A percentile compares a stretch with the other conserved stretches of the same genome.
phyloP scores from a whole-genome alignment of 345 rosid genomes.

The Arabis hirsuta region DNA sequence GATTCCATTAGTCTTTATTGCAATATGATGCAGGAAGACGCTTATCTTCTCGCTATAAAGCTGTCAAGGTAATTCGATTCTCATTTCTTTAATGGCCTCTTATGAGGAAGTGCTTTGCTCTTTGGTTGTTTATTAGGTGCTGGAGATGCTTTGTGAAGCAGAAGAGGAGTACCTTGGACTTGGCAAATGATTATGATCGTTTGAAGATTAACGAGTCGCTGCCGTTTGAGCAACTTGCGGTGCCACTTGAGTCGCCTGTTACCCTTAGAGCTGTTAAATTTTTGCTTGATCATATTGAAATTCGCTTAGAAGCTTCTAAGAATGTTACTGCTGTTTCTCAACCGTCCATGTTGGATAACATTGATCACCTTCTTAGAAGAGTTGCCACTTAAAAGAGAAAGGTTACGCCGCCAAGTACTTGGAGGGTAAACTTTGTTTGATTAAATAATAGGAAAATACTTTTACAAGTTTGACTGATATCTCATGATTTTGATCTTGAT shows the following conservation, averaged over 20 bases:
- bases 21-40: conserved; percentile 68
- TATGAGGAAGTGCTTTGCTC: neutral
- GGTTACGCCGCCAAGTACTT: conserved; percentile 43
- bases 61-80: conserved; percentile 60
- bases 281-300: conserved; percentile 37
- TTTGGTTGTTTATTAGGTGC: conserved; percentile 54
- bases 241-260: no score
- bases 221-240: no score
- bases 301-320: conserved; percentile 68
- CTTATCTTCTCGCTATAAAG: conserved; percentile 76
- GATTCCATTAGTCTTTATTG: conserved; percentile 53
- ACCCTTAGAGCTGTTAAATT: no score
- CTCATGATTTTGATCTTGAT: no score
- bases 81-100: neutral
- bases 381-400: conserved; percentile 73
- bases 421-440: conserved; percentile 25
- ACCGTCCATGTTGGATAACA: conserved; percentile 56
- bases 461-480: no score
- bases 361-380: conserved; percentile 88
- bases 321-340: conserved; percentile 43
- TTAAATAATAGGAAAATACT: no score
- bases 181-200: conserved; percentile 69
- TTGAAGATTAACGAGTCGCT: conserved; percentile 59
- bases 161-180: conserved; percentile 69
- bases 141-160: conserved; percentile 77